Evolutionary conservation across 805 yeast species (phyloP), one percentile per base, ranked within the genome.

Genomic region (Wickerhamomyces queroliae): DNA sequence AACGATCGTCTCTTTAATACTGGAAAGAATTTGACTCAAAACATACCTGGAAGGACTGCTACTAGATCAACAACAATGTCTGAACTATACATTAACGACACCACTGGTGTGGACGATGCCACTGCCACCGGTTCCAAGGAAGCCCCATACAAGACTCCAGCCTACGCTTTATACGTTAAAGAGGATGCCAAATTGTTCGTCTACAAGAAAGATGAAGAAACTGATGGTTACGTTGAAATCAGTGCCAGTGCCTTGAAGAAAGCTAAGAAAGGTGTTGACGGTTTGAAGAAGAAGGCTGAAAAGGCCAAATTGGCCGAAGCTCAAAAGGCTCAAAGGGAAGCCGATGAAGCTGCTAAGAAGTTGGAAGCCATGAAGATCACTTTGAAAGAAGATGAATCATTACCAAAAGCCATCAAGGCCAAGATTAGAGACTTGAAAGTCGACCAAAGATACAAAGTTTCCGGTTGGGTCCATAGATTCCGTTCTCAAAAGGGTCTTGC

Each of bases 401-500:
- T 87, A 52, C 89, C 95, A 40, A 58, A 53, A 26, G 91, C 97
- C 33, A 58, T 63, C 40, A 76, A 68, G 56, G 72, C 79, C 61
- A 90, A 87, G 66, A 75, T 93, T 54, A 41, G 37, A 25, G 35
- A 38, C 2, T 62, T 68, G 45, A 51, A 72, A 9, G 72, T 88
- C 31, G 93, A 79, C 42, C 51, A 68, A 46, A 79, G 99, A 63
- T 88, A 88, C 39, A 60, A 71, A 40, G 82, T 91, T 33, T 80
- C 79, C 48, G 99, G 99, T 46, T 93, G 99, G 99, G 74, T 93
- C 45, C 99, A 93, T 64, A 83, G 99, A 62, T 72, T 95, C 53
- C 82, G 99, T 64, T 53, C 78, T 33, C 98, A 93, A 65, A 93
- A 95, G 70, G 96, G 95, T 34, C 75, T 88, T 35, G 93, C 84